Evolutionary conservation across 176 grass and related monocot species (phyloP).

Genomic region (Chrysopogon serrulatus): DNA sequence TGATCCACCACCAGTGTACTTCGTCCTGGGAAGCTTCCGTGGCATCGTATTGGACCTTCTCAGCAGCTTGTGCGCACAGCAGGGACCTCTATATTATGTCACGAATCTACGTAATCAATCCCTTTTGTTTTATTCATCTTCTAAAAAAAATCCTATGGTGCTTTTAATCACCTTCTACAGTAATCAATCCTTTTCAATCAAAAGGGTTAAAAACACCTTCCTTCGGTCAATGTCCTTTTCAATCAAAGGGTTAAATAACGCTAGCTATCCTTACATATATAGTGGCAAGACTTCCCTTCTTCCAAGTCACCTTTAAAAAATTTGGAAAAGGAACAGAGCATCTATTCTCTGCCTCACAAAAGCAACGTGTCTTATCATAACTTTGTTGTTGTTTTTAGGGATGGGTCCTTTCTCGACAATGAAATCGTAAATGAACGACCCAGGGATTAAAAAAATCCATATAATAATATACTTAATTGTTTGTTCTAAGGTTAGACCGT

Average conservation of each 20-base stretch:
- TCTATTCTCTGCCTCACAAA: not conserved
- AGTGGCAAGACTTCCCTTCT: conserved; percentile 17
- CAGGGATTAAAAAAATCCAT: no score
- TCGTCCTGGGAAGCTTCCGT: conserved; percentile 22
- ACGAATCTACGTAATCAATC: not conserved
- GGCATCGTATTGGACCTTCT: not conserved
- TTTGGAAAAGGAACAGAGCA: not conserved
- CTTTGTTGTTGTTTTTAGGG: no score
- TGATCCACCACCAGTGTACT: not conserved
- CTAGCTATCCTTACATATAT: not conserved
- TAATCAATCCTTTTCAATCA: no score
- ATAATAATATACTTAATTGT: not conserved
- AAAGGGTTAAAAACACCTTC: no score
- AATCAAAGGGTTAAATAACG: not conserved
- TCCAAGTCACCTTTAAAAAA: conserved; percentile 27
- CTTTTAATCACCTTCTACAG: no score
- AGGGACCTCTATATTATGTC: not conserved
- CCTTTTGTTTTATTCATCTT: no score
- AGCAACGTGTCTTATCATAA: not conserved
- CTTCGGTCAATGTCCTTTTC: conserved; percentile 18
- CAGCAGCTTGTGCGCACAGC: not conserved
- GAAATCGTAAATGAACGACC: not conserved
- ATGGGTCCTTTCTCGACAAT: not conserved
- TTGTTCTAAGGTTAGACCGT: no score
- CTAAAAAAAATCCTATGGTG: not conserved